Evolutionary conservation across 192 early-diverging fungal species (phyloP).

Genomic region (Coemansia aciculifera): DNA sequence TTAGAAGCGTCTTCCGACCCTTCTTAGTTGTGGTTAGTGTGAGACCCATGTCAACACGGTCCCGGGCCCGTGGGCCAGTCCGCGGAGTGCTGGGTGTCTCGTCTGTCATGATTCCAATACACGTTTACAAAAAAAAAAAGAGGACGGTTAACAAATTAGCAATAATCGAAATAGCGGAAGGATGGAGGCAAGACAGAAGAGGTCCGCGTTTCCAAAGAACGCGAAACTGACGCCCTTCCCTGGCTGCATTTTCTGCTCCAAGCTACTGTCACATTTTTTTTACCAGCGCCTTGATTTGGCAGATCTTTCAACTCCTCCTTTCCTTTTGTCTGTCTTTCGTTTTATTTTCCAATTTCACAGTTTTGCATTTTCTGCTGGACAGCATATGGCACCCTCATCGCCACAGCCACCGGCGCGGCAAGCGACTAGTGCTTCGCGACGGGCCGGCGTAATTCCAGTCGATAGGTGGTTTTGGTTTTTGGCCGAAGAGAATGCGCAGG

Average conservation of each 20-base stretch:
- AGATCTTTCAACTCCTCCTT: background rate
- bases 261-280: background rate
- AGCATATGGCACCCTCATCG: constrained; percentile 13
- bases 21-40: constrained; percentile 35
- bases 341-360: background rate
- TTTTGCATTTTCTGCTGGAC: constrained; percentile 9
- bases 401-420: background rate
- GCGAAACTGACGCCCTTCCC: background rate
- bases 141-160: background rate
- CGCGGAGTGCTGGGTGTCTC: constrained; percentile 25
- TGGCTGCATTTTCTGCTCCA: background rate
- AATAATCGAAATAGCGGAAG: constrained; percentile 1
- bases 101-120: constrained; percentile 10
- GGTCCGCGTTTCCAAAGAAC: background rate
- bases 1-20: constrained; percentile 40
- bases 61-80: constrained; percentile 11
- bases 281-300: background rate
- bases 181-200: background rate
- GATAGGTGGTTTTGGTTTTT: constrained; percentile 46
- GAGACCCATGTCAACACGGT: constrained; percentile 49
- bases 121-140: background rate
- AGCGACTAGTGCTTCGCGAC: background rate
- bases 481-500: constrained; percentile 25
- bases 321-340: background rate
- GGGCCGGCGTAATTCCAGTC: constrained; percentile 23